phyloP scores from a whole-genome alignment of 2,329 filamentous ascomycete genomes.

The Annulohypoxylon truncatum region DNA sequence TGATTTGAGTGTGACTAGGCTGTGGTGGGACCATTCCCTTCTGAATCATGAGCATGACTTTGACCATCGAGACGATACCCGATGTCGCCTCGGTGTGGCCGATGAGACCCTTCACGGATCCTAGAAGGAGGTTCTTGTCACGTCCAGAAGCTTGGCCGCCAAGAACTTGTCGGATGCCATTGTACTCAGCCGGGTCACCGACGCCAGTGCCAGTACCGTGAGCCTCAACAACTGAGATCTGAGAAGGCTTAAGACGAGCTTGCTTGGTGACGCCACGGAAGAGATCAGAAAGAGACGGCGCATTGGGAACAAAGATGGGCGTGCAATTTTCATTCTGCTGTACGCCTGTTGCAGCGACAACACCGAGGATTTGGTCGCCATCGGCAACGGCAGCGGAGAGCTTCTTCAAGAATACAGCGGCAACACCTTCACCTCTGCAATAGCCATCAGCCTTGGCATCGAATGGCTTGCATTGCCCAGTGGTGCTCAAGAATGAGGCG shows the following conservation, averaged over 20 bases:
- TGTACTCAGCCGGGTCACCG: conserved; percentile 34
- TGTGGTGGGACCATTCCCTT: conserved; percentile 49
- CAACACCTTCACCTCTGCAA: conserved; percentile 63
- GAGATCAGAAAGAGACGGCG: conserved; percentile 47
- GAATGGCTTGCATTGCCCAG: conserved; percentile 50
- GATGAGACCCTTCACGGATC: conserved; percentile 51
- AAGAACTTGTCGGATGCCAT: conserved; percentile 46
- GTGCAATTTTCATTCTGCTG: conserved; percentile 57
- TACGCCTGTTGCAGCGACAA: conserved; percentile 53
- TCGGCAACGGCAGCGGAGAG: conserved; percentile 60
- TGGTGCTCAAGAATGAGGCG: conserved; percentile 47
- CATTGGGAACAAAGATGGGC: conserved; percentile 57
- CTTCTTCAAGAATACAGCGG: conserved; percentile 60
- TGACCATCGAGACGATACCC: conserved; percentile 48
- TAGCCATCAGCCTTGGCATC: conserved; percentile 63
- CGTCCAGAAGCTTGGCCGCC: conserved; percentile 45
- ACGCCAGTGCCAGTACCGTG: background rate
- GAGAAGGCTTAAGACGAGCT: conserved; percentile 40
- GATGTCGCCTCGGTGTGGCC: conserved; percentile 51
- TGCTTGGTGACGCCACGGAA: conserved; percentile 49
- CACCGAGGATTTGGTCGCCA: conserved; percentile 57
- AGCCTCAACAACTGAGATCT: conserved; percentile 52
- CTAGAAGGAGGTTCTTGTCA: conserved; percentile 34
- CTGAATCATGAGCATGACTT: conserved; percentile 50
- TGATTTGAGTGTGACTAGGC: conserved; percentile 48